Conservation (phyloP, 257 asterid species). For the Gentiana macrophylla region DNA sequence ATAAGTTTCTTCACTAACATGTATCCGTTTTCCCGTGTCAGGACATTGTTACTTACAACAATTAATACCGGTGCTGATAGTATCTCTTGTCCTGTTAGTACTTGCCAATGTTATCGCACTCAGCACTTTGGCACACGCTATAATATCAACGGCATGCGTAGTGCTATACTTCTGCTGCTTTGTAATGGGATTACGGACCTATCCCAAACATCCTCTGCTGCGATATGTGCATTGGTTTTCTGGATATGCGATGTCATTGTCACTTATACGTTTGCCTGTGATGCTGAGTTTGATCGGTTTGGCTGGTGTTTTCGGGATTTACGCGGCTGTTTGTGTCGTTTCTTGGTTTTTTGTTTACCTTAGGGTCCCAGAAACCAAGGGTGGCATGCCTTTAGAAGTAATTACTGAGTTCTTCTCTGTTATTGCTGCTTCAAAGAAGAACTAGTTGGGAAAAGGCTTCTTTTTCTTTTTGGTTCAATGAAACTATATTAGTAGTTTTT, state of each 20-base stretch:
- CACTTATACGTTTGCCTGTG: constrained; percentile 60
- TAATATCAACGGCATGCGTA: constrained; percentile 63
- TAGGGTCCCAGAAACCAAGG: constrained; percentile 75
- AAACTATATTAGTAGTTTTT: no score
- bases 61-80: constrained; percentile 48
- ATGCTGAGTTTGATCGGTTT: constrained; percentile 70
- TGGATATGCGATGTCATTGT: constrained; percentile 93
- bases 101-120: constrained; percentile 50
- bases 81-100: constrained; percentile 52
- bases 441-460: constrained; percentile 3
- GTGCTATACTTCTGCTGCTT: constrained; percentile 78
- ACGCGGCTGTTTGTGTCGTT: constrained; percentile 50
- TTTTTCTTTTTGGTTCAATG: no score
- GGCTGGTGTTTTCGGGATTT: constrained; percentile 71
- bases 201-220: constrained; percentile 82
- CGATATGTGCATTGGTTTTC: constrained; percentile 74
- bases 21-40: constrained; percentile 12
- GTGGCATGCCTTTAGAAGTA: constrained; percentile 81
- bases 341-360: constrained; percentile 62
- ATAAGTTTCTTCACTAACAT: no score
- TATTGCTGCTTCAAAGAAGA: constrained; percentile 22
- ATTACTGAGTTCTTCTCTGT: constrained; percentile 79
- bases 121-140: constrained; percentile 52
- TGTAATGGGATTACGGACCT: constrained; percentile 83
- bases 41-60: constrained; percentile 69